These are phyloP conservation scores for Magnaporthiopsis poae DNA, from an alignment of 2,329 filamentous ascomycete species.

Conservation along the genomic window DNA sequence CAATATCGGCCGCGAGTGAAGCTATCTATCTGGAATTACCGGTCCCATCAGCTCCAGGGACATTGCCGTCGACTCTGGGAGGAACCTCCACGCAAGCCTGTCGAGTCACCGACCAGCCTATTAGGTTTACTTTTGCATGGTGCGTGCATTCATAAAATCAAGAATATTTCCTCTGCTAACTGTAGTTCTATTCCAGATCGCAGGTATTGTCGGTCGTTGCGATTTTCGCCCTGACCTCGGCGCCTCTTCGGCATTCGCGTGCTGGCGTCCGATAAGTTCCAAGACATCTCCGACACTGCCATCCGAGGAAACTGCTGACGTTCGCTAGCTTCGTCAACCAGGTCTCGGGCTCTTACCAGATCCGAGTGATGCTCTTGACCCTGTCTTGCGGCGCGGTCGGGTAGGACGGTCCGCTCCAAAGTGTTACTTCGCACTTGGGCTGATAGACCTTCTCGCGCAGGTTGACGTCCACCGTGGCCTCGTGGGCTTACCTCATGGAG, in stretches of 20 bases:
- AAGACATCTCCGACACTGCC: background rate
- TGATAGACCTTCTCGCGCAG: constrained; percentile 17
- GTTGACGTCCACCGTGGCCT: constrained; percentile 36
- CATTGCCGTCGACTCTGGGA: too few relatives aligned
- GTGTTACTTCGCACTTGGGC: background rate
- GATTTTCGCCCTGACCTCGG: background rate
- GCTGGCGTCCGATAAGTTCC: background rate
- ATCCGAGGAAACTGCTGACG: constrained; percentile 2
- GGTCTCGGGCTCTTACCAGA: constrained; percentile 20
- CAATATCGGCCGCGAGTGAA: too few relatives aligned
- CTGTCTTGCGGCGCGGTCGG: constrained; percentile 43
- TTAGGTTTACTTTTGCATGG: constrained; percentile 9
- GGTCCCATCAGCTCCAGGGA: too few relatives aligned
- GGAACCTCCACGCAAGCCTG: too few relatives aligned
- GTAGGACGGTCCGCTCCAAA: constrained; percentile 20
- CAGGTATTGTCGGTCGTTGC: background rate
- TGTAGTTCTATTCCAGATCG: background rate
- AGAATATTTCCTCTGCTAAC: background rate
- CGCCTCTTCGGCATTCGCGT: background rate
- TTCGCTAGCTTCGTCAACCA: constrained; percentile 25
- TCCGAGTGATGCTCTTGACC: constrained; percentile 37
- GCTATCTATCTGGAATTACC: too few relatives aligned
- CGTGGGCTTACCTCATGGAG: constrained; percentile 39
- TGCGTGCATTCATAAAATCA: background rate
- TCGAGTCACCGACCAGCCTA: too few relatives aligned